phyloP scores from a whole-genome alignment of 2,329 filamentous ascomycete species.

The Leptographium lundbergii region DNA sequence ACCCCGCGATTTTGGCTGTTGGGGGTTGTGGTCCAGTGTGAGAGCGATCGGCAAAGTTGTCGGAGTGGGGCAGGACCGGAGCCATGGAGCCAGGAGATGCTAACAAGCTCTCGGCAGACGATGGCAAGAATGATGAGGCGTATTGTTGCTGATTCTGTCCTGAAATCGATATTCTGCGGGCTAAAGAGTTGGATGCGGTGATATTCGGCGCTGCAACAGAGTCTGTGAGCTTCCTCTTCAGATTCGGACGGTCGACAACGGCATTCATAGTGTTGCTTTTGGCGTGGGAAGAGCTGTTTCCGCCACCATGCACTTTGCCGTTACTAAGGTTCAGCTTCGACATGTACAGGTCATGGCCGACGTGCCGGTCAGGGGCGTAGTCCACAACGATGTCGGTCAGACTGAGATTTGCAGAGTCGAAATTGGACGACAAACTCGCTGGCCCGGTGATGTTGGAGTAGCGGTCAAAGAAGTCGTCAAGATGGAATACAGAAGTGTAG shows the following conservation, averaged over 20 bases:
- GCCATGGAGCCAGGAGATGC: neutral
- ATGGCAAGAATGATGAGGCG: neutral
- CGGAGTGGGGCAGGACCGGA: neutral
- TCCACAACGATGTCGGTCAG: constrained; percentile 56
- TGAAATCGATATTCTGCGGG: neutral
- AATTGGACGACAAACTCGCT: constrained; percentile 46
- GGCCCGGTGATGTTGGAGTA: constrained; percentile 48
- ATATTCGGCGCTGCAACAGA: neutral
- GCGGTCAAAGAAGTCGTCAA: constrained; percentile 79
- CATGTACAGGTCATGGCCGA: constrained; percentile 34
- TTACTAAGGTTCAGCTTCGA: constrained; percentile 8
- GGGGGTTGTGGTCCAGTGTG: neutral
- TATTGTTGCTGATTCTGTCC: neutral
- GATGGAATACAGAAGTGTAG: constrained; percentile 67
- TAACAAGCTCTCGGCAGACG: neutral
- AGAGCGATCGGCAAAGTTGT: neutral
- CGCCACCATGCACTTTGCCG: neutral
- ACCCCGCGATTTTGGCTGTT: neutral
- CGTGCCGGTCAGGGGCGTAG: constrained; percentile 42
- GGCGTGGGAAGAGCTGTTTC: neutral
- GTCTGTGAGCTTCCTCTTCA: neutral
- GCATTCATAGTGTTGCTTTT: neutral
- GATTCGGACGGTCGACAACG: neutral
- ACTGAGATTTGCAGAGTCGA: constrained; percentile 64
- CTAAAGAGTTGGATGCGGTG: neutral